phyloP scores from a whole-genome alignment of 2,329 filamentous ascomycete species.

The Chalara sp. region DNA sequence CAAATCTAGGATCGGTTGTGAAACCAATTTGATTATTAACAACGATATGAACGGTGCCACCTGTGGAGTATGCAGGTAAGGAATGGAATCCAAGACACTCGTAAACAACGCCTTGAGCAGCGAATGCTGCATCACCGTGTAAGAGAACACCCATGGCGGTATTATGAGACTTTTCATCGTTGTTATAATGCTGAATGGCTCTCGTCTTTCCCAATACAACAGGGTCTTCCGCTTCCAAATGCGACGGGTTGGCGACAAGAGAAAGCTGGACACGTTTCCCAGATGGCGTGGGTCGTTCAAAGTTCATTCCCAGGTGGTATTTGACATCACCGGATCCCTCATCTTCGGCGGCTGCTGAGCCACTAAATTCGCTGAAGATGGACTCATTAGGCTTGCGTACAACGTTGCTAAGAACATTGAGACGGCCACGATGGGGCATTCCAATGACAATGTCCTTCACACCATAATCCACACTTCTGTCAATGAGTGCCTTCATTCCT shows the following conservation, averaged over 20 bases:
- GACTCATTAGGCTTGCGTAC: conserved; percentile 99
- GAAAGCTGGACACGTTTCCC: conserved; percentile 99
- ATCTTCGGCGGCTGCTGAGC: conserved; percentile 78
- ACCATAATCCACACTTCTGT: conserved; percentile 95
- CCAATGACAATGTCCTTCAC: conserved; percentile 99
- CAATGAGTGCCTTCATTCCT: conserved; percentile 98
- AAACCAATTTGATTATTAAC: conserved; percentile 99
- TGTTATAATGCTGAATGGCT: conserved; percentile 98
- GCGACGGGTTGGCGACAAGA: conserved; percentile 94
- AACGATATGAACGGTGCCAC: conserved; percentile 92
- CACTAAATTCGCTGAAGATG: conserved; percentile 97
- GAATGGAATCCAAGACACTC: conserved; percentile 98
- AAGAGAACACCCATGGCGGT: conserved; percentile 94
- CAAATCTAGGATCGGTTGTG: conserved; percentile 95
- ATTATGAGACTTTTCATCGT: conserved; percentile 82
- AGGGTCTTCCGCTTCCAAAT: conserved; percentile 95
- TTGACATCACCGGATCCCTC: conserved; percentile 99
- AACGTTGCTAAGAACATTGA: conserved; percentile 97
- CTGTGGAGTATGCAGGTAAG: conserved; percentile 91
- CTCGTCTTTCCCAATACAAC: conserved; percentile 96
- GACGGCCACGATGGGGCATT: conserved; percentile 97
- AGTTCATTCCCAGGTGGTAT: conserved; percentile 99
- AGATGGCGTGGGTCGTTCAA: conserved; percentile 94
- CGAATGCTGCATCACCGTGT: conserved; percentile 95
- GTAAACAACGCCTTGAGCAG: conserved; percentile 94